Evolutionary conservation across 2,329 filamentous ascomycete species (phyloP).

Genomic region (Trichoderma pleuroti): DNA sequence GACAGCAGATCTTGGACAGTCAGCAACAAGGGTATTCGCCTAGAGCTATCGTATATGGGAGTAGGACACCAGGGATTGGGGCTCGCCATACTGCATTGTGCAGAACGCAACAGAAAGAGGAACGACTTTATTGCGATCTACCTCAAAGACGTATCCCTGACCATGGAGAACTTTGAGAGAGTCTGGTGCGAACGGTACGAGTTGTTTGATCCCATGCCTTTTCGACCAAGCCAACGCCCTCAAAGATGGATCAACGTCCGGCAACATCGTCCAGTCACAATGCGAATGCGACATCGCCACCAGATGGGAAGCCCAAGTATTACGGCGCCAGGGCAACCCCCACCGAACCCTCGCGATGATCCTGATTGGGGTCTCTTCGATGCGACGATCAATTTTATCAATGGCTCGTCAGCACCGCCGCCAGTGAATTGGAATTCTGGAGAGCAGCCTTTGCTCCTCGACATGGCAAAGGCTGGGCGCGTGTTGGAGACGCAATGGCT

Average conservation of each 20-base stretch:
- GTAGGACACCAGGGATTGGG: background rate
- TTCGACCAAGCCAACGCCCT: background rate
- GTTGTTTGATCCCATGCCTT: background rate
- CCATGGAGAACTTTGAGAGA: conserved; percentile 7
- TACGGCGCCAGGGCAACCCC: background rate
- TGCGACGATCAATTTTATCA: background rate
- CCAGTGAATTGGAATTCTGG: background rate
- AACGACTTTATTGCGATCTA: conserved; percentile 2
- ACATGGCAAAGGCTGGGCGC: background rate
- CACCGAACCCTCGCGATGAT: background rate
- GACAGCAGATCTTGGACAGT: background rate
- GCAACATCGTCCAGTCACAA: background rate
- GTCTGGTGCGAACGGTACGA: background rate
- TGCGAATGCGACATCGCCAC: background rate
- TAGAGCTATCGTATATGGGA: conserved; percentile 8
- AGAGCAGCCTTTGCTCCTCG: background rate
- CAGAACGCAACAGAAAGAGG: background rate
- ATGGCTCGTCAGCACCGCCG: background rate
- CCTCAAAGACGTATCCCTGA: background rate
- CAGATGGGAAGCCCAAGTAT: background rate
- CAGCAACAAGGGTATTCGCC: background rate
- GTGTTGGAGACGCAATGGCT: background rate
- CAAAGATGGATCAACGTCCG: background rate
- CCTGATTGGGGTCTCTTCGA: background rate
- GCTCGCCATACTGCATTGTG: background rate